A percentile compares a stretch with the other conserved stretches of the same genome.
Conservation (phyloP, 2,329 filamentous ascomycete genomes). For the Escovopsis sp. region DNA sequence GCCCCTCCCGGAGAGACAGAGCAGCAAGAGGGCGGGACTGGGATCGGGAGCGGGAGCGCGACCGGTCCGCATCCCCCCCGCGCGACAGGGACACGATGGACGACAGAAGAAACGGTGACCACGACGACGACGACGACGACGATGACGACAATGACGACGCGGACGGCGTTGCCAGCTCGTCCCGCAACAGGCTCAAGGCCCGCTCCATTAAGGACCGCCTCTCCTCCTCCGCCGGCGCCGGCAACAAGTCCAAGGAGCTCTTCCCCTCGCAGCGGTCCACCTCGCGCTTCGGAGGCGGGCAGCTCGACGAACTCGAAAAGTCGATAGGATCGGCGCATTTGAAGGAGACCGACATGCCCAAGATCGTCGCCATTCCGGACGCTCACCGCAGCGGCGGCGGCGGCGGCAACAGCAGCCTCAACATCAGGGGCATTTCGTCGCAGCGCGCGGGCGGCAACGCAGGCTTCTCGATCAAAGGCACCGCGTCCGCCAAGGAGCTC, state of each 20-base stretch:
- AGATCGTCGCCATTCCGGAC: conserved; percentile 41
- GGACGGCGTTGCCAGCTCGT: conserved; percentile 17
- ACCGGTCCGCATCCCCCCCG: conserved; percentile 38
- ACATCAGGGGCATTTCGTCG: conserved; percentile 44
- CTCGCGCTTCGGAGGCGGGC: conserved; percentile 14
- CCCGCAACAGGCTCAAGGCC: conserved; percentile 16
- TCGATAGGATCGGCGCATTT: conserved; percentile 24
- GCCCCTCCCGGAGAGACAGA: conserved; percentile 17
- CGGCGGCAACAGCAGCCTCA: conserved; percentile 31
- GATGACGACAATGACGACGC: conserved; percentile 26
- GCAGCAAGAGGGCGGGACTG: too few species aligned
- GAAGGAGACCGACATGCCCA: conserved; percentile 29
- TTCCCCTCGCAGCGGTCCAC: conserved; percentile 21
- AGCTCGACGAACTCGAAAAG: conserved; percentile 24
- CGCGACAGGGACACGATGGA: conserved; percentile 24
- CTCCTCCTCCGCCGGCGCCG: conserved; percentile 4
- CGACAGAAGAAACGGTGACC: conserved; percentile 18
- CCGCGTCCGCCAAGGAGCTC: conserved; percentile 44
- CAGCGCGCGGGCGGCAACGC: conserved; percentile 26
- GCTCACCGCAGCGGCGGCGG: conserved; percentile 15
- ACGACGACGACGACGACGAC: conserved; percentile 22
- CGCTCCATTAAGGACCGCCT: conserved; percentile 21
- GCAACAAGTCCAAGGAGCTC: conserved; percentile 22
- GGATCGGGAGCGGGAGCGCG: background rate
- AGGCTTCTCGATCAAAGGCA: conserved; percentile 55